phyloP scores from a whole-genome alignment of 805 yeast genomes.

The Wickerhamiella spandovensis region DNA sequence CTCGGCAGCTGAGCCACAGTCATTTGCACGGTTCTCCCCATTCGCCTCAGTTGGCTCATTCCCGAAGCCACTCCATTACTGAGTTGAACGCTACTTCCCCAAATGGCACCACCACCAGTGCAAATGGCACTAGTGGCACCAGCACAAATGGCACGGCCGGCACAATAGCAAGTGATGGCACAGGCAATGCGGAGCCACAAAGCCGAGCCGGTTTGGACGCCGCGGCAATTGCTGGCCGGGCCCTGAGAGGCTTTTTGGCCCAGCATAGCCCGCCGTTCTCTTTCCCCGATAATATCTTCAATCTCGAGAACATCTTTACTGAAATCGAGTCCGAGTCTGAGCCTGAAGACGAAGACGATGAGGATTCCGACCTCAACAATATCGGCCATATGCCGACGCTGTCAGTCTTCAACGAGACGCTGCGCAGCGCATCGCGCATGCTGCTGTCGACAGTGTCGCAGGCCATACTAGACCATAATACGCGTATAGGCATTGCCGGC shows the following conservation, averaged over 20 bases:
- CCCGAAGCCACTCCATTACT: not conserved
- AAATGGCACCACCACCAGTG: too few species aligned
- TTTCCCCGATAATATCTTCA: not conserved
- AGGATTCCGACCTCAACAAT: constrained; percentile 11
- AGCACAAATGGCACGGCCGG: not conserved
- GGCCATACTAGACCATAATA: not conserved
- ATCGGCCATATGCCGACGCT: constrained; percentile 14
- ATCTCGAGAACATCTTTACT: constrained; percentile 2
- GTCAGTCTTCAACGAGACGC: constrained; percentile 12
- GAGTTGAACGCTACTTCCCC: not conserved
- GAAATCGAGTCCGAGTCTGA: constrained; percentile 1
- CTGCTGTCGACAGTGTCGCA: not conserved
- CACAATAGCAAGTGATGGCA: too few species aligned
- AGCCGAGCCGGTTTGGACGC: not conserved
- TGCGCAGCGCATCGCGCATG: constrained; percentile 10
- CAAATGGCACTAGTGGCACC: too few species aligned
- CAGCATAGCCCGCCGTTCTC: not conserved
- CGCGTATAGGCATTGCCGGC: not conserved
- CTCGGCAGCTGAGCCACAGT: not conserved
- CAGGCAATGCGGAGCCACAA: too few species aligned
- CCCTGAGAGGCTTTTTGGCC: not conserved
- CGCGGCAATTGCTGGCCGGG: not conserved
- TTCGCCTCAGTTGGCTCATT: too few species aligned
- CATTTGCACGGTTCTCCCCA: too few species aligned
- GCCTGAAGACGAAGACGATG: constrained; percentile 5